These are phyloP conservation scores for Kwoniella sp. DNA, from an alignment of 768 basidiomycete species.

Conservation along the genomic window DNA sequence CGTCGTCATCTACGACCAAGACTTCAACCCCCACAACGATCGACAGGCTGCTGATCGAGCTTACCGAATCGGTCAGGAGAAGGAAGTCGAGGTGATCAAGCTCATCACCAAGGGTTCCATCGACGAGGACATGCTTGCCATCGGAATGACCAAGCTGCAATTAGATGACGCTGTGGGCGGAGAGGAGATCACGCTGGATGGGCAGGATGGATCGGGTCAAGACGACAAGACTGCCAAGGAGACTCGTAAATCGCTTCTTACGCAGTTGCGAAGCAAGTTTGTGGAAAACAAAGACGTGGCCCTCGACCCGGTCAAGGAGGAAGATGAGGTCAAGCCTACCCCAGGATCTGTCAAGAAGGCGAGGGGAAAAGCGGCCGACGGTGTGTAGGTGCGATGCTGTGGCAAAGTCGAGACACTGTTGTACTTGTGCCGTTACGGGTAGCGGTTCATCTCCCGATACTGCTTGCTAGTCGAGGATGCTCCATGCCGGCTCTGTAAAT, in stretches of 20 bases:
- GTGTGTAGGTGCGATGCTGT: not conserved
- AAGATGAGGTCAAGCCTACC: not conserved
- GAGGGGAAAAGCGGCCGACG: slow-evolving; percentile 19
- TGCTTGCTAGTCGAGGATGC: too few species aligned
- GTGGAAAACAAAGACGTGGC: slow-evolving; percentile 49
- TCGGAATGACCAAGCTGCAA: slow-evolving; percentile 84
- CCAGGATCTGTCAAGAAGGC: slow-evolving; percentile 29
- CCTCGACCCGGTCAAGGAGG: slow-evolving; percentile 8
- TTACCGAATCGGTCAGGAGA: slow-evolving; percentile 69
- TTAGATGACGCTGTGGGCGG: slow-evolving; percentile 93
- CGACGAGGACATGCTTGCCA: slow-evolving; percentile 88
- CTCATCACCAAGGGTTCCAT: slow-evolving; percentile 86
- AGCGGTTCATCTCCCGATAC: too few species aligned
- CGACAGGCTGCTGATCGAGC: slow-evolving; percentile 95
- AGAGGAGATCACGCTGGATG: slow-evolving; percentile 57
- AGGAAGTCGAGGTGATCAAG: slow-evolving; percentile 90
- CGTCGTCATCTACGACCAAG: slow-evolving; percentile 91
- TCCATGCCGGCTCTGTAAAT: too few species aligned
- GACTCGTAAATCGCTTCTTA: slow-evolving; percentile 82
- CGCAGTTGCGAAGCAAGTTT: slow-evolving; percentile 74
- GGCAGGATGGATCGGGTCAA: slow-evolving; percentile 54
- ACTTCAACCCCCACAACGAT: slow-evolving; percentile 91
- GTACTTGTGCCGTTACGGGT: too few species aligned
- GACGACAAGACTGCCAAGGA: slow-evolving; percentile 67
- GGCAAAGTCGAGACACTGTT: not conserved